Percentiles rank a stretch among this genome's conserved stretches.
phyloP scores from a whole-genome alignment of 2,329 filamentous ascomycete species.

The Alternaria postmessia region DNA sequence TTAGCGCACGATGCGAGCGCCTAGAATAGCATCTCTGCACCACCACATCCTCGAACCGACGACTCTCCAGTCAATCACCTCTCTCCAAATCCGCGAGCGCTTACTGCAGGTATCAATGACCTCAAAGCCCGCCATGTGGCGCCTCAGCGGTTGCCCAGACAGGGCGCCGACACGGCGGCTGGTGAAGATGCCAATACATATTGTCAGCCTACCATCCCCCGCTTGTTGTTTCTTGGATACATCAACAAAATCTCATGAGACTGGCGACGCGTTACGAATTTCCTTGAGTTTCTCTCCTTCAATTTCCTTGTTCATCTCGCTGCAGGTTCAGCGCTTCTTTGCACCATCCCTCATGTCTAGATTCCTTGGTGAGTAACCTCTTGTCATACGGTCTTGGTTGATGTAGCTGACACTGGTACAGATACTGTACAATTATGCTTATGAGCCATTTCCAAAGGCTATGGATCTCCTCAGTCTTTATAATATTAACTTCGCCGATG shows the following conservation, averaged over 20 bases:
- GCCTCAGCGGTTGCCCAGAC: slow-evolving; percentile 49
- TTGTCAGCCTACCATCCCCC: slow-evolving; percentile 44
- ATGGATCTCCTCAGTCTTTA: slow-evolving; percentile 47
- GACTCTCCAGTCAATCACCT: slow-evolving; percentile 35
- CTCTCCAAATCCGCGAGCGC: slow-evolving; percentile 39
- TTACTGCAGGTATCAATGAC: slow-evolving; percentile 41
- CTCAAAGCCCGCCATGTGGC: slow-evolving; percentile 38
- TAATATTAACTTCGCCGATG: slow-evolving; percentile 46
- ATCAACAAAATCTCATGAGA: slow-evolving; percentile 46
- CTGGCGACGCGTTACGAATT: slow-evolving; percentile 47
- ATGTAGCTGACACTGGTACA: slow-evolving; percentile 43
- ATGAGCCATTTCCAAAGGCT: slow-evolving; percentile 48
- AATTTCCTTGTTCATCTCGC: slow-evolving; percentile 44
- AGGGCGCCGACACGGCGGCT: slow-evolving; percentile 42
- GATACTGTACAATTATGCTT: slow-evolving; percentile 51
- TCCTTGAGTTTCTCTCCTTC: slow-evolving; percentile 47
- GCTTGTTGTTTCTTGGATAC: slow-evolving; percentile 32
- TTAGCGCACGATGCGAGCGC: slow-evolving; percentile 42
- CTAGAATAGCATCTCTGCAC: slow-evolving; percentile 42
- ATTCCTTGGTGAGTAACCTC: slow-evolving; percentile 43
- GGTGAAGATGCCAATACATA: slow-evolving; percentile 44
- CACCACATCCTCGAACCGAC: slow-evolving; percentile 37
- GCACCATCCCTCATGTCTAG: slow-evolving; percentile 43
- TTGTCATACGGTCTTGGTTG: slow-evolving; percentile 19
- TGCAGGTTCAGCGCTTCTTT: slow-evolving; percentile 49